Evolutionary conservation across 139 green algal species (phyloP), one percentile per base, ranked within the genome.

Genomic region (Picochlorum sp.): DNA sequence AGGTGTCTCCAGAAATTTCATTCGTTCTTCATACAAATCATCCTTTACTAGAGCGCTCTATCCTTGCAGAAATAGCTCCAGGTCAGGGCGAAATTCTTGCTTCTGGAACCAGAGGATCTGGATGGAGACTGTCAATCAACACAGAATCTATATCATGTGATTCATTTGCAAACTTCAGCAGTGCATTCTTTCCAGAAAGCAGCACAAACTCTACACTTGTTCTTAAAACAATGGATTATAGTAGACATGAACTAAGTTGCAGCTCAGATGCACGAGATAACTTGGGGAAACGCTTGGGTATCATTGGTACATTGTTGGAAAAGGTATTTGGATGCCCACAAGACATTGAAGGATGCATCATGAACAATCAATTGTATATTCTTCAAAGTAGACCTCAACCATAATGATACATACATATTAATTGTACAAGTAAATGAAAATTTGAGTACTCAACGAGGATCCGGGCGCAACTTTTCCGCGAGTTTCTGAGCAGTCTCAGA

Each of bases 61-160:
- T 96, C 49, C 71, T 86, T 14, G 87, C 85, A 9, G 92, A 97
- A 80, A 31, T 97, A 28, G 92, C 89, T 4, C 71, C 79, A 6
- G 91, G 90, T 3, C 78, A 95, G 41, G 93, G 93, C 1, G 93
- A 98, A 76, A 97, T 88, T 3, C 80, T 98, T 30, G 93, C 93
- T 3, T 83, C 83, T 34, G 71, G 90, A 49, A 90, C 85, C 4
- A 69, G 83, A 6, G 93, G 93, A 61, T 89, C 81, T 2, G 84
- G 89, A 21, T 98, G 90, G 88, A 84, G 93, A 26, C 63, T 98
- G 6, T 71, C 81, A 44, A 76, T 92, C 9, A 65, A 87, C 62
- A 92, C 95, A 63, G 30, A 38, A 28, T 51, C 68, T 1, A 83
- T 94, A 3, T 60, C 76, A 23, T 90, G 77, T 15, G 65, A 90